Conservation (phyloP, 2,329 filamentous ascomycete species). For the Microdochium bolleyi region DNA sequence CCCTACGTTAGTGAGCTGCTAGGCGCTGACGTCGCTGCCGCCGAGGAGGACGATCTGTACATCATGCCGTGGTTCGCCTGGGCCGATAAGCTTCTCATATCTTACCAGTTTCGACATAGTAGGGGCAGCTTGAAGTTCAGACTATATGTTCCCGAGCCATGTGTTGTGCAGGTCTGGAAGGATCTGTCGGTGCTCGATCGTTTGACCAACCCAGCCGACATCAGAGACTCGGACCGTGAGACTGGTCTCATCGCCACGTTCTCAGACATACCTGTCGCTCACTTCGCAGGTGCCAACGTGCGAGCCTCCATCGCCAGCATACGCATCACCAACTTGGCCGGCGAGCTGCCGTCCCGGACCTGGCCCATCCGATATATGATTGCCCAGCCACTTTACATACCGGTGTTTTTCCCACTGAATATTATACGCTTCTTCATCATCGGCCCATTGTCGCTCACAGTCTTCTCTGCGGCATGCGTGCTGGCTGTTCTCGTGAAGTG, state of each 20-base stretch:
- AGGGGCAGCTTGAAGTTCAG: constrained; percentile 1
- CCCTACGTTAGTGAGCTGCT: constrained; percentile 1
- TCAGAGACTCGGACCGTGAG: constrained; percentile 5
- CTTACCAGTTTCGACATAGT: neutral
- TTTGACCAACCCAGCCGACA: neutral
- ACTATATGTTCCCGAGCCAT: constrained; percentile 1
- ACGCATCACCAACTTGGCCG: constrained; percentile 1
- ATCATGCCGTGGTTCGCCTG: constrained; percentile 6
- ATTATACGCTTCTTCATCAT: constrained; percentile 1
- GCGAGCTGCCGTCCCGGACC: constrained; percentile 4
- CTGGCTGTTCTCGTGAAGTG: constrained; percentile 1
- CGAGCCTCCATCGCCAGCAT: constrained; percentile 1
- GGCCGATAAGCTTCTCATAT: constrained; percentile 5
- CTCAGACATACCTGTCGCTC: neutral
- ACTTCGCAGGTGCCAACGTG: neutral
- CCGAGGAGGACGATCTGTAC: constrained; percentile 1
- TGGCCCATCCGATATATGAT: constrained; percentile 5
- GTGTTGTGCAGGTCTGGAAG: constrained; percentile 6
- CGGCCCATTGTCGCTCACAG: neutral
- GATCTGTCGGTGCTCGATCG: constrained; percentile 3
- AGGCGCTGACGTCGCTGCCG: neutral
- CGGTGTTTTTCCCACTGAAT: constrained; percentile 3
- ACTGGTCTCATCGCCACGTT: constrained; percentile 5
- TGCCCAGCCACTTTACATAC: constrained; percentile 5
- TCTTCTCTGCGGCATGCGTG: neutral